A percentile compares a stretch with the other conserved stretches of the same genome.
Conservation (phyloP, 2,329 filamentous ascomycete species). For the Fusarium sp. region DNA sequence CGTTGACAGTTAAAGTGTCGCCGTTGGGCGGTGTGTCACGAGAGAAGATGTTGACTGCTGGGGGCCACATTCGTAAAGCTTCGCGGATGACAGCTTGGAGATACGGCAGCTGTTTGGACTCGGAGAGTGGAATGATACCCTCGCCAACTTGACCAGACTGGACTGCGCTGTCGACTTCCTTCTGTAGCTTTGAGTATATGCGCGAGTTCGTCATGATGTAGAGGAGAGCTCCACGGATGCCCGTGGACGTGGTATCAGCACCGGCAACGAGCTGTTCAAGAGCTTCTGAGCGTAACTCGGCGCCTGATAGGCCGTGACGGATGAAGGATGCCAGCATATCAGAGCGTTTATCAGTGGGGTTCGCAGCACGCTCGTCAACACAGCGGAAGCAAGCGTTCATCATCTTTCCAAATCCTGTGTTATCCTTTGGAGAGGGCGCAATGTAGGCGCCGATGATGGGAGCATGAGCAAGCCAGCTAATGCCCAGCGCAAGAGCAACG, state of each 20-base stretch:
- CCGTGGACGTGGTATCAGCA: slow-evolving; percentile 52
- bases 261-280: slow-evolving; percentile 52
- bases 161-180: slow-evolving; percentile 62
- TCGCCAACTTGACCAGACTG: slow-evolving; percentile 46
- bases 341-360: slow-evolving; percentile 41
- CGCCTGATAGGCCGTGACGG: slow-evolving; percentile 50
- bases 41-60: slow-evolving; percentile 54
- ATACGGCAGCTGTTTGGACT: slow-evolving; percentile 57
- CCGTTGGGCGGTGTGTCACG: slow-evolving; percentile 45
- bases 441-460: slow-evolving; percentile 45
- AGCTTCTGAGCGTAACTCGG: slow-evolving; percentile 49
- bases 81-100: slow-evolving; percentile 64
- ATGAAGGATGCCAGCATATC: slow-evolving; percentile 59
- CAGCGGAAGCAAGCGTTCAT: slow-evolving; percentile 45
- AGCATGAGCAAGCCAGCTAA: slow-evolving; percentile 46
- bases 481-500: slow-evolving; percentile 43
- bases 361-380: slow-evolving; percentile 43
- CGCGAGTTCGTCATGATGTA: slow-evolving; percentile 63
- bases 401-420: slow-evolving; percentile 51
- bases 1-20: slow-evolving; percentile 46
- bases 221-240: slow-evolving; percentile 60
- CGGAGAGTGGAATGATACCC: slow-evolving; percentile 43
- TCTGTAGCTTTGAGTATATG: slow-evolving; percentile 59
- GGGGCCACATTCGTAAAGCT: slow-evolving; percentile 59
- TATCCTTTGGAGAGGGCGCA: slow-evolving; percentile 44